Evolutionary conservation across 495 filamentous ascomycete species (phyloP).

Genomic region (Astrocystis sublimbata): DNA sequence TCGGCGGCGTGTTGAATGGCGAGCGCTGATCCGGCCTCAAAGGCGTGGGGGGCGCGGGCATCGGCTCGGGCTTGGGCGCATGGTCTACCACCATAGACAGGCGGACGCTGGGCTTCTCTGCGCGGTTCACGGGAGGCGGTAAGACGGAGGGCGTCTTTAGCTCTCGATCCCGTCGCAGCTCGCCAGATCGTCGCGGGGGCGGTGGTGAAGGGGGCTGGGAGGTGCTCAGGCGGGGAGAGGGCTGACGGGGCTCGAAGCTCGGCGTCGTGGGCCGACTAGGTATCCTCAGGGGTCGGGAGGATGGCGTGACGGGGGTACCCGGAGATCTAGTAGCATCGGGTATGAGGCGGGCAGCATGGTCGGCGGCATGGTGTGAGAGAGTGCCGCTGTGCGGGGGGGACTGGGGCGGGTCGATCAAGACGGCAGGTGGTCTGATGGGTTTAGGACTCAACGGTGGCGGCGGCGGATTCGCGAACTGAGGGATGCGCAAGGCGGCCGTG

Average conservation of each 20-base stretch:
- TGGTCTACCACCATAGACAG: conserved; percentile 25
- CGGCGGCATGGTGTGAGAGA: conserved; percentile 38
- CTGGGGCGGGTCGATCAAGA: conserved; percentile 71
- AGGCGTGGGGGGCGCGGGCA: conserved; percentile 14
- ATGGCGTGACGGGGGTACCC: conserved; percentile 50
- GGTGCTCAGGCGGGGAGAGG: conserved; percentile 45
- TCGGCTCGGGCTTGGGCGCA: conserved; percentile 34
- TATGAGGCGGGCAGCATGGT: conserved; percentile 43
- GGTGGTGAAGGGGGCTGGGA: conserved; percentile 55
- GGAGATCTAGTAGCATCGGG: conserved; percentile 50
- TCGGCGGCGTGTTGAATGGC: conserved; percentile 88
- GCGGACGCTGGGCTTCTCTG: conserved; percentile 71
- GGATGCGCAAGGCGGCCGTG: conserved; percentile 21
- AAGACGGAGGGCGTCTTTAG: conserved; percentile 43
- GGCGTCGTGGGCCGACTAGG: conserved; percentile 55
- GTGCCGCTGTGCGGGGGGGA: conserved; percentile 63
- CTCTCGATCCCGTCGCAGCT: conserved; percentile 47
- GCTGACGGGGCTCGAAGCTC: conserved; percentile 44
- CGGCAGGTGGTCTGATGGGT: conserved; percentile 61
- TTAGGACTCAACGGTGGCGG: conserved; percentile 49
- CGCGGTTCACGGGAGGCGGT: conserved; percentile 74
- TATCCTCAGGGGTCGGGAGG: conserved; percentile 53
- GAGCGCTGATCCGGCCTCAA: conserved; percentile 55
- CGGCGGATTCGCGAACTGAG: conserved; percentile 33
- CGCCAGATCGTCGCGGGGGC: conserved; percentile 54